A percentile compares a stretch with the other conserved stretches of the same genome.
Conservation (phyloP, 2,329 filamentous ascomycete species). For the Xylaria sp. region DNA sequence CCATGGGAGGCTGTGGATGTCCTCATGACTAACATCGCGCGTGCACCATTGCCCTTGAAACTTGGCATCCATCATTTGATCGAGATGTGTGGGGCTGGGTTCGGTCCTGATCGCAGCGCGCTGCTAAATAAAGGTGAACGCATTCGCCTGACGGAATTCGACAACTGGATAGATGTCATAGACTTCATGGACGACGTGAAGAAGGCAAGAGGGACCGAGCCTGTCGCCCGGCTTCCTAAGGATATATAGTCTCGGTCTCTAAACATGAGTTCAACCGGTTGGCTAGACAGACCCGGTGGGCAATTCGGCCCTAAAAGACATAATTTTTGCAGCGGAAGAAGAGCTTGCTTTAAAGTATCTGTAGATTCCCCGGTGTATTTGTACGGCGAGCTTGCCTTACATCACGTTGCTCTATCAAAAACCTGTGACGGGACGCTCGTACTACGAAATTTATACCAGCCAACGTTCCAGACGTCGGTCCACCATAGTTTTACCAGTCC, state of each 20-base stretch:
- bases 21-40: slow-evolving; percentile 68
- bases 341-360: not conserved
- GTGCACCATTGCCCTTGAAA: slow-evolving; percentile 69
- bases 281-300: not conserved
- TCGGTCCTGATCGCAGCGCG: slow-evolving; percentile 63
- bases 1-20: slow-evolving; percentile 70
- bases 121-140: slow-evolving; percentile 68
- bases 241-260: slow-evolving; percentile 3
- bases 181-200: slow-evolving; percentile 65
- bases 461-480: not conserved
- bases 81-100: slow-evolving; percentile 72
- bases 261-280: not conserved
- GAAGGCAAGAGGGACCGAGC: slow-evolving; percentile 22
- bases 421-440: not conserved
- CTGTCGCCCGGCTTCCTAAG: slow-evolving; percentile 10
- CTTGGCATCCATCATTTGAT: slow-evolving; percentile 72
- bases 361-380: not conserved
- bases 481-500: too few relatives aligned
- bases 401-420: not conserved
- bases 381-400: not conserved
- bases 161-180: slow-evolving; percentile 66
- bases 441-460: not conserved
- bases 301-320: not conserved
- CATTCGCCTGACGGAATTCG: slow-evolving; percentile 58
- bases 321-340: not conserved